Percentiles rank a stretch among this genome's conserved stretches.
phyloP scores from a whole-genome alignment of 768 basidiomycete species.

The Chlorophyllum brunneum region DNA sequence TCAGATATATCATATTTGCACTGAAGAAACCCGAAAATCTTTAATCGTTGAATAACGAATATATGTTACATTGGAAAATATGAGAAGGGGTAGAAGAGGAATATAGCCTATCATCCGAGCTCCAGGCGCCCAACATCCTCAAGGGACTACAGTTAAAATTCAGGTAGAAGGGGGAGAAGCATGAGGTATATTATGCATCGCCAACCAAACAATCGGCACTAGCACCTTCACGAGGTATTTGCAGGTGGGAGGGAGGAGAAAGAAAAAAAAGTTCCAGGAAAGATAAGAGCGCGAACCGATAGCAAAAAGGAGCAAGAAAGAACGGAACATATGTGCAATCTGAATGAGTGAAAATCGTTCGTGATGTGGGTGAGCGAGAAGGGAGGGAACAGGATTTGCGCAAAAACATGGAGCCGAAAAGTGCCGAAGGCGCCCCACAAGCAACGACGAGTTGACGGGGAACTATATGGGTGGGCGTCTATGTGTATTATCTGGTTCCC shows the following conservation, averaged over 20 bases:
- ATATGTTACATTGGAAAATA: constrained; percentile 12
- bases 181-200: constrained; percentile 5
- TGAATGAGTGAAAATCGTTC: constrained; percentile 9
- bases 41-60: constrained; percentile 11
- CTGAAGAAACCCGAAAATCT: constrained; percentile 1
- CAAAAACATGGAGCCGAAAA: constrained; percentile 4
- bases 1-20: too few relatives aligned
- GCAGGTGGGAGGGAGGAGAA: constrained; percentile 11
- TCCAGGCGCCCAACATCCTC: constrained; percentile 10
- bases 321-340: constrained; percentile 16
- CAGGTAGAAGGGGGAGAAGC: background rate
- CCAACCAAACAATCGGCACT: constrained; percentile 8
- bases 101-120: constrained; percentile 12
- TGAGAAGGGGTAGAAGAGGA: background rate
- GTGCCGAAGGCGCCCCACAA: background rate
- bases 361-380: constrained; percentile 1
- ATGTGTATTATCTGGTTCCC: constrained; percentile 4
- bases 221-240: constrained; percentile 11
- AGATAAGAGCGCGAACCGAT: constrained; percentile 5
- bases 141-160: background rate
- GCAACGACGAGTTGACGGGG: background rate
- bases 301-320: constrained; percentile 14
- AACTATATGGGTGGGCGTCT: background rate
- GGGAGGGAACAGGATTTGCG: constrained; percentile 2
- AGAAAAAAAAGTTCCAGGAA: constrained; percentile 15